Conservation (phyloP, 352 stramenopile genomes). For the Phytopythium kandeliae region DNA sequence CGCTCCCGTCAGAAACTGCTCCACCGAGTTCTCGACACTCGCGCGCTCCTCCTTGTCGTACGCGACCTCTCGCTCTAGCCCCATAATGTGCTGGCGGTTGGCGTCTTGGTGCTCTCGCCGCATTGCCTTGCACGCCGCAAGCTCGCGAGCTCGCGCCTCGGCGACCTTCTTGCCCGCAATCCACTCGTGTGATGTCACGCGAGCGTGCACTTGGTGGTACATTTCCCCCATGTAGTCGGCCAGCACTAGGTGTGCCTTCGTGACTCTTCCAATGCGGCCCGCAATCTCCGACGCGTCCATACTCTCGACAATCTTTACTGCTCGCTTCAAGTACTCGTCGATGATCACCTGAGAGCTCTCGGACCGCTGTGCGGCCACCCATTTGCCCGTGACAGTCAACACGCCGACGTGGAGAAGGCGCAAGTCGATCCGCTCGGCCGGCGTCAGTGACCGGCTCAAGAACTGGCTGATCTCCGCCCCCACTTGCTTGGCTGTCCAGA, state of each 20-base stretch:
- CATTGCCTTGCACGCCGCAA: slow-evolving; percentile 62
- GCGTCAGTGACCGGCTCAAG: slow-evolving; percentile 17
- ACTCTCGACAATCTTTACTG: slow-evolving; percentile 50
- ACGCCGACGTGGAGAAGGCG: slow-evolving; percentile 55
- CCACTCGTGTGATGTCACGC: slow-evolving; percentile 88
- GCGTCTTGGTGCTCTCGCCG: slow-evolving; percentile 40
- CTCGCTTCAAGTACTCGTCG: slow-evolving; percentile 88
- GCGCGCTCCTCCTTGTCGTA: slow-evolving; percentile 86
- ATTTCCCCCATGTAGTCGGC: slow-evolving; percentile 91
- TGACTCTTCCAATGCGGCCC: slow-evolving; percentile 40
- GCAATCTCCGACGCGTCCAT: slow-evolving; percentile 30
- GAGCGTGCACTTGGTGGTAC: slow-evolving; percentile 82
- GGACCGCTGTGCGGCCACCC: slow-evolving; percentile 91
- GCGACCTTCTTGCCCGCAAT: slow-evolving; percentile 73
- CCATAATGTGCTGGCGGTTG: slow-evolving; percentile 66
- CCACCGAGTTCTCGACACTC: slow-evolving; percentile 79
- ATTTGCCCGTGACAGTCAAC: slow-evolving; percentile 85
- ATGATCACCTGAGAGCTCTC: slow-evolving; percentile 91
- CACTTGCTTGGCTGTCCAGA: slow-evolving; percentile 63
- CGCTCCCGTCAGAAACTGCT: slow-evolving; percentile 83
- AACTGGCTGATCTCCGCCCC: slow-evolving; percentile 28
- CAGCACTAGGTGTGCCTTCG: slow-evolving; percentile 82
- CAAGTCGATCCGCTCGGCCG: slow-evolving; percentile 16
- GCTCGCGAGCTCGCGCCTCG: slow-evolving; percentile 55
- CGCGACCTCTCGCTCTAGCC: slow-evolving; percentile 80